Evolutionary conservation across 495 filamentous ascomycete species (phyloP), one percentile per base, ranked within the genome.

Genomic region (Lindgomyces ingoldianus): DNA sequence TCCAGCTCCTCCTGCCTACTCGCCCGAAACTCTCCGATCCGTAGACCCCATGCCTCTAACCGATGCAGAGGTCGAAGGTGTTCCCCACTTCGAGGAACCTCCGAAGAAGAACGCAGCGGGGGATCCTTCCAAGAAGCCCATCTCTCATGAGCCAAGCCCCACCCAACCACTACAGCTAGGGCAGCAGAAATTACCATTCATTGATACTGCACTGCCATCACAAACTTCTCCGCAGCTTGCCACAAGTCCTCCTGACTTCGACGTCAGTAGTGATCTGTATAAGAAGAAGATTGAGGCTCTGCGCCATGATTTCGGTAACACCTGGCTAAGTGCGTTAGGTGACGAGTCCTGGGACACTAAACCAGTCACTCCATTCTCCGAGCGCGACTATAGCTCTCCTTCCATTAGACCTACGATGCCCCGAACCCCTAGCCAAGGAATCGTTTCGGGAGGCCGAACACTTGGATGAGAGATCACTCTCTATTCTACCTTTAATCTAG

Each of bases 221-320:
- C 42, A 48, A 18, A 19, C 55, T 10, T 42, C 16, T 21, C 46
- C 52, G 24, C 61, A 62, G 18, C 62, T 27, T 3, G 16, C 36
- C 21, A n/a, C 33, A 6, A 58, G 39, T 45, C 45, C 48, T 19
- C 52, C 62, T 18, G 81, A 89, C 56, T 89, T 89, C 83, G 84
- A 84, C 52, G 76, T 86, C 46, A 85, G 85, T 53, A 87, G 88
- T 50, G 91, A 96, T 69, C 78, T 91, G 4, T 96, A 93, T 74
- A 84, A 85, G 41, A 88, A 88, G 73, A 92, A 92, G 68, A 84
- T 98, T 49, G 91, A 94, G 74, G 88, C 88, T 12, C 76, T 96
- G 18, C 88, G 89, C 44, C 87, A 87, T 67, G 90, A 96, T 62
- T 85, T 95, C 52, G 90, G 91, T 36, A 88, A 84, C 64, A 87